Conservation (phyloP, 371 early-diverging fungal species). For the Lichtheimia ramosa region DNA sequence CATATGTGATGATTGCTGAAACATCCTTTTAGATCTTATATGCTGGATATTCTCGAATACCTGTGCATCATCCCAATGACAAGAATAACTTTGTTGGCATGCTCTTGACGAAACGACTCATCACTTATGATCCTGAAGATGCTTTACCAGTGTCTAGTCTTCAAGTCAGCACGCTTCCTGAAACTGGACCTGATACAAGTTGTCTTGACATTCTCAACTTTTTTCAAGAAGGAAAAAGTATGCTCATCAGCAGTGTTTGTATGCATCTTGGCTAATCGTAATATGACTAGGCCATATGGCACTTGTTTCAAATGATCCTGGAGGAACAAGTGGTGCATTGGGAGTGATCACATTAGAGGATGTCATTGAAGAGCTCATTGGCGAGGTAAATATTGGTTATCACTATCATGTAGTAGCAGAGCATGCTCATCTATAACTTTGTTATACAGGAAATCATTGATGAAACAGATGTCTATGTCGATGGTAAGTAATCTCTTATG, state of each 20-base stretch:
- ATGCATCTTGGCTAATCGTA: background rate
- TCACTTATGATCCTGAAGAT: slow-evolving; percentile 85
- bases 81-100: slow-evolving; percentile 86
- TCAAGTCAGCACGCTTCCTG: slow-evolving; percentile 73
- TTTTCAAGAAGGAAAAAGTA: slow-evolving; percentile 89
- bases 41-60: slow-evolving; percentile 91
- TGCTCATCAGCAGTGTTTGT: background rate
- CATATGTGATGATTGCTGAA: background rate
- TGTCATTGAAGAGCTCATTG: slow-evolving; percentile 95
- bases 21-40: slow-evolving; percentile 56
- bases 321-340: slow-evolving; percentile 52
- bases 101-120: slow-evolving; percentile 87
- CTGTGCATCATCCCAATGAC: slow-evolving; percentile 68
- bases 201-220: slow-evolving; percentile 91
- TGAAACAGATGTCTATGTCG: slow-evolving; percentile 92
- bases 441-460: slow-evolving; percentile 79
- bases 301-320: slow-evolving; percentile 65
- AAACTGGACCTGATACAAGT: slow-evolving; percentile 71
- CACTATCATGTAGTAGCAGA: no score
- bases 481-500: slow-evolving; percentile 40
- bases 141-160: slow-evolving; percentile 68
- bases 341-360: slow-evolving; percentile 97
- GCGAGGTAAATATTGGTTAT: slow-evolving; percentile 45
- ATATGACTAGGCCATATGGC: slow-evolving; percentile 66
- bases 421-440: no score